A percentile compares a stretch with the other conserved stretches of the same genome.
These are phyloP conservation scores for Alternaria tenuissima DNA, from an alignment of 2,329 filamentous ascomycete species.

Conservation along the genomic window DNA sequence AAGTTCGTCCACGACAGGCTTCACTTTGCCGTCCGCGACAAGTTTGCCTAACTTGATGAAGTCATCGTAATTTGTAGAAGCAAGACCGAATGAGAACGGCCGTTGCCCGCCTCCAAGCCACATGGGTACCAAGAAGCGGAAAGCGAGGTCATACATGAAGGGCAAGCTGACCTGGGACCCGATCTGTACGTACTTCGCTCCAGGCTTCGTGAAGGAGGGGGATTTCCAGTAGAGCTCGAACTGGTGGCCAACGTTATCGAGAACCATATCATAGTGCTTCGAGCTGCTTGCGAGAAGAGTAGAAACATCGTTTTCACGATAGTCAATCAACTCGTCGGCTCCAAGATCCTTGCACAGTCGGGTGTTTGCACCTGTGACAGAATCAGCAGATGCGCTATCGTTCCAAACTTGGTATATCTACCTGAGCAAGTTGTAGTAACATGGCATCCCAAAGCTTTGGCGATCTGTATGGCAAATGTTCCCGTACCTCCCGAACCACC, in stretches of 20 bases:
- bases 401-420: background rate
- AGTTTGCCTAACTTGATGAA: constrained; percentile 58
- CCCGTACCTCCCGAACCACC: constrained; percentile 69
- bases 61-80: constrained; percentile 24
- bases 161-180: constrained; percentile 27
- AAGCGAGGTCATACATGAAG: constrained; percentile 25
- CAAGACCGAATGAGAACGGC: constrained; percentile 49
- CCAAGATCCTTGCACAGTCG: constrained; percentile 65
- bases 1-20: constrained; percentile 62
- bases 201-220: constrained; percentile 22
- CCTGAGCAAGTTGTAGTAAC: constrained; percentile 67
- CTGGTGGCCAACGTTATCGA: constrained; percentile 63
- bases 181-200: constrained; percentile 31
- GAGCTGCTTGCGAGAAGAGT: constrained; percentile 56
- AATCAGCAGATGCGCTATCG: background rate
- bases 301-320: constrained; percentile 59
- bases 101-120: constrained; percentile 60
- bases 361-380: constrained; percentile 56
- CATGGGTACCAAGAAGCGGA: constrained; percentile 32
- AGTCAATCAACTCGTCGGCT: constrained; percentile 69
- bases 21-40: constrained; percentile 65
- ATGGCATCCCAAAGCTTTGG: constrained; percentile 64
- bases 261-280: constrained; percentile 59
- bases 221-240: constrained; percentile 31
- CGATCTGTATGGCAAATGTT: constrained; percentile 68